Evolutionary conservation across 441 rosid species (phyloP), one percentile per base, ranked within the genome.

Genomic region (Eruca vesicaria): DNA sequence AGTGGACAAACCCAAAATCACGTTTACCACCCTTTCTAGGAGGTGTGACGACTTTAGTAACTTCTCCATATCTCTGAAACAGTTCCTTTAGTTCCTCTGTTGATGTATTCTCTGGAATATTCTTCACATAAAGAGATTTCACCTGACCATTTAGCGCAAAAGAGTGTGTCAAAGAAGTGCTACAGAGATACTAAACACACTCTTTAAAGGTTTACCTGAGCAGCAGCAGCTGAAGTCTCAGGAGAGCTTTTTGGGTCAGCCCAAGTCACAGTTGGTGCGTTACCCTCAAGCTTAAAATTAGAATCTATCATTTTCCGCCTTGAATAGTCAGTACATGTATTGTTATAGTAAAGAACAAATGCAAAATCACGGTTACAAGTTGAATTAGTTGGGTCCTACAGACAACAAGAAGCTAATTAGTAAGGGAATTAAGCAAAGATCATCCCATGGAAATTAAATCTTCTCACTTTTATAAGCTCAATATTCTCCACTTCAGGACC

Each of bases 251-350:
- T 95, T 2, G 98, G 99, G 82, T 93, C 99, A 35, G 99, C 99
- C 99, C 99, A 95, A 70, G 96, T 90, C 68, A 95, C 86, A 60
- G 99, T 89, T 71, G 98, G 98, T 57, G 89, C 79, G 79, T 93
- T 89, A 53, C 95, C 99, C 79, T 95, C 99, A 76, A 95, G 85
- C 89, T 89, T 95, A 84, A 95, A 95, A 77, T 66, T 84, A 57
- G 93, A 81, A 81, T 70, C 86, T 15, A 85, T 61, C 98, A 96
- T 96, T 84, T 91, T 91, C 83, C 90, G 97, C 83, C 99, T 88
- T n/a, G 99, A 93, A 82, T 90, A 86, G 75, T 96, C 99, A 82
- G 99, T 98, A 74, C 98, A 96, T 36, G 99, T 96, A 82, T 87
- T 90, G 76, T 96, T 96, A 83, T 93, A 91, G 82, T 96, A 96